Conservation (phyloP, 192 early-diverging fungal genomes). For the Podila clonocystis region DNA sequence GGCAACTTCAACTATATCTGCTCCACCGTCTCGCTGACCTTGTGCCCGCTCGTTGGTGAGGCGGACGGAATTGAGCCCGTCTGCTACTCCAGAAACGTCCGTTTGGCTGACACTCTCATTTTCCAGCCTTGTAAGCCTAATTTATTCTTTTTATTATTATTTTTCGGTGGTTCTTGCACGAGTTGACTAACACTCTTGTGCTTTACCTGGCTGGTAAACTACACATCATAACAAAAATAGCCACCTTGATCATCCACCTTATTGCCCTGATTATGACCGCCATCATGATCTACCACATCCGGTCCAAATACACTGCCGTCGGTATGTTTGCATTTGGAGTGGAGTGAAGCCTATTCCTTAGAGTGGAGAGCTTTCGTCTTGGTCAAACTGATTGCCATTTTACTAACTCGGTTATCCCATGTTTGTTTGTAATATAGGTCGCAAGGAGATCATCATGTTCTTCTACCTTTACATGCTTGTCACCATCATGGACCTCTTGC, state of each 20-base stretch:
- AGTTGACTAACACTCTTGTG: too few species aligned
- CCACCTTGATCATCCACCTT: conserved; percentile 93
- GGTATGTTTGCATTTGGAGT: conserved; percentile 62
- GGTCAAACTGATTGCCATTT: too few species aligned
- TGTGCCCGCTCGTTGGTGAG: conserved; percentile 90
- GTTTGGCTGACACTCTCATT: conserved; percentile 81
- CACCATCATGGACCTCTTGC: conserved; percentile 88
- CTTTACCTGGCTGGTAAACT: not conserved
- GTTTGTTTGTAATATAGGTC: conserved; percentile 60
- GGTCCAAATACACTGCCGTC: conserved; percentile 98
- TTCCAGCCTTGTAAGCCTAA: conserved; percentile 81
- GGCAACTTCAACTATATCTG: conserved; percentile 90
- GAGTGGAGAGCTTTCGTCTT: too few species aligned
- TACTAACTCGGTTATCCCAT: too few species aligned
- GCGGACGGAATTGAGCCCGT: conserved; percentile 79
- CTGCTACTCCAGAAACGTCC: conserved; percentile 96
- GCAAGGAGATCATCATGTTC: conserved; percentile 98
- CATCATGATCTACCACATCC: conserved; percentile 99
- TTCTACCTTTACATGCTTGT: conserved; percentile 95
- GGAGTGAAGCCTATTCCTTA: too few species aligned
- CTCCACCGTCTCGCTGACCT: conserved; percentile 78
- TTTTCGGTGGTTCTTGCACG: not conserved
- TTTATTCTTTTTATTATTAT: not conserved
- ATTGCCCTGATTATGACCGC: conserved; percentile 95
- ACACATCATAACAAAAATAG: conserved; percentile 39